Evolutionary conservation across 345 rosid species (phyloP), one percentile per base, ranked within the genome.

Genomic region (Erucastrum elatum): DNA sequence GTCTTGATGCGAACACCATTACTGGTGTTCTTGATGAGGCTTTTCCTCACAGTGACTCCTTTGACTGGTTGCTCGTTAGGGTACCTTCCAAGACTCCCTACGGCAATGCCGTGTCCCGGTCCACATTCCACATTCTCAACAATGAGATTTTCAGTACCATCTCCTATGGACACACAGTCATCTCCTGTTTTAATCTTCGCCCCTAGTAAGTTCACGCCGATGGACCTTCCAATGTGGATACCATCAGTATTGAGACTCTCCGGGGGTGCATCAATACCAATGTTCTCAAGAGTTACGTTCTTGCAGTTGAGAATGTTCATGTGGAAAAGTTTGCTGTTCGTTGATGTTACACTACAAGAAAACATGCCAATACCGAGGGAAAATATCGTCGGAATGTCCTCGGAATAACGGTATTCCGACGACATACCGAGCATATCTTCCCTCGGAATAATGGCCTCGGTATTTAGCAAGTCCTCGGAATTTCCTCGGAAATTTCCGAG

Each of bases 1-100:
- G 93, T 78, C 77, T 90, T 89, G 67, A 89, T 65, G 33, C 96
- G 84, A 9, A 87, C 84, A 15, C 93, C 93, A 26, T 88, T 88
- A 2, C 41, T 64, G 0, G 91, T 85, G 61, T 81, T 76, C 10
- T 65, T 51, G 7, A 87, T 60, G 2, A 80, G 60, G 74, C 89
- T 85, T 55, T 85, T 81, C 58, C 15, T 84, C 3, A 87, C 78
- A 9, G 35, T 78, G 41, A 90, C 12, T 27, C 88, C 93, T 2
- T 0, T 44, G 4, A 90, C 93, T 0, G 90, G 89, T 4, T 66
- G 53, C 73, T 89, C 93, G 2, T 81, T 41, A 0, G 64, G 80
- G 66, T 85, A 82, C 56, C 39, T 87, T 2, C 95, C 93, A 0
- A 88, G 85, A 75, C 90, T 90, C n/a, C 93, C 91, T 1, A 87